Evolutionary conservation across 305 asterid species (phyloP).

Genomic region (Coffea humblotiana): DNA sequence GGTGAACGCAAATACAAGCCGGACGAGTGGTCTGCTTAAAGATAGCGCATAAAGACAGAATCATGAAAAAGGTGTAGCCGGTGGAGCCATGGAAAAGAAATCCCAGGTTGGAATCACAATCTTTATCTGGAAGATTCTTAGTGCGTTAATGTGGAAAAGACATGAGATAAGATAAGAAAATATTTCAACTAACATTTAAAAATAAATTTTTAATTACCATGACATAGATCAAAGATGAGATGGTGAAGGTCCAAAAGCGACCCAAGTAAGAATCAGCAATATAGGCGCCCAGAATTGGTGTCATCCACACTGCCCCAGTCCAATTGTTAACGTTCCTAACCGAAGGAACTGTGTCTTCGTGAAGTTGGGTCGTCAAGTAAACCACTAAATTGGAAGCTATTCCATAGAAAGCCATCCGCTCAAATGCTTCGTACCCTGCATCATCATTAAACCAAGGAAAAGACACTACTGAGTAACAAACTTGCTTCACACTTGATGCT

Average conservation of each 20-base stretch:
- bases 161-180: neutral
- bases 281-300: slow-evolving; percentile 81
- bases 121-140: neutral
- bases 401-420: slow-evolving; percentile 90
- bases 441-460: neutral
- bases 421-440: slow-evolving; percentile 79
- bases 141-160: neutral
- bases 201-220: slow-evolving; percentile 36
- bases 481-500: neutral
- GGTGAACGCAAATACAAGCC: slow-evolving; percentile 40
- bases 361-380: slow-evolving; percentile 74
- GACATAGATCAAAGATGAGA: slow-evolving; percentile 74
- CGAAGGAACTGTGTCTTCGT: slow-evolving; percentile 74
- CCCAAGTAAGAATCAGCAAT: slow-evolving; percentile 82
- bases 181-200: neutral
- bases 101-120: slow-evolving; percentile 8
- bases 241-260: slow-evolving; percentile 86
- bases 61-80: slow-evolving; percentile 23
- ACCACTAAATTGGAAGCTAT: slow-evolving; percentile 81
- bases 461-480: neutral
- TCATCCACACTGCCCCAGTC: slow-evolving; percentile 88
- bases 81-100: slow-evolving; percentile 10
- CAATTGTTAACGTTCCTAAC: slow-evolving; percentile 82
- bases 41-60: slow-evolving; percentile 26
- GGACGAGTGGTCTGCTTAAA: slow-evolving; percentile 34